phyloP scores from a whole-genome alignment of 2,329 filamentous ascomycete species.

The Cryphonectria japonica region DNA sequence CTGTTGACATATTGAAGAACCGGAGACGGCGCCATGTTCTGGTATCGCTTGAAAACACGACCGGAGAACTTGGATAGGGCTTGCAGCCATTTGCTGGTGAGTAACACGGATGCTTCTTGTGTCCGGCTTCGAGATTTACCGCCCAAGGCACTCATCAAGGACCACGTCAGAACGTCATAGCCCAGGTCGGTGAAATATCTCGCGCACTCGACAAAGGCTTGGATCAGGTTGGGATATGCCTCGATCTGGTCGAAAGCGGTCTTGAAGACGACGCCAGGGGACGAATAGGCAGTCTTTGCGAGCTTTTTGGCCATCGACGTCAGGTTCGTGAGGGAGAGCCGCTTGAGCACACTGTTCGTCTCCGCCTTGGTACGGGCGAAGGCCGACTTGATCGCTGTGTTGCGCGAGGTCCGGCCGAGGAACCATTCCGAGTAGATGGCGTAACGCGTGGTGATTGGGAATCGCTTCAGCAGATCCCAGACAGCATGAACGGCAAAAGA shows the following conservation, averaged over 20 bases:
- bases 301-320: slow-evolving; percentile 83
- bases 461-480: slow-evolving; percentile 80
- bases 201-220: slow-evolving; percentile 91
- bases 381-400: slow-evolving; percentile 76
- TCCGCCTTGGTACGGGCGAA: slow-evolving; percentile 78
- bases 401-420: slow-evolving; percentile 73
- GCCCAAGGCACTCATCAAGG: slow-evolving; percentile 74
- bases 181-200: slow-evolving; percentile 91
- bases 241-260: slow-evolving; percentile 90
- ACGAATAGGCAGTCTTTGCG: slow-evolving; percentile 89
- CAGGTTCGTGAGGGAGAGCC: slow-evolving; percentile 85
- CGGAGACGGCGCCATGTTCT: slow-evolving; percentile 79
- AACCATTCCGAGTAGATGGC: slow-evolving; percentile 95
- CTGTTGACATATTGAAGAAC: slow-evolving; percentile 88
- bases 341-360: slow-evolving; percentile 84
- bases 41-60: slow-evolving; percentile 84
- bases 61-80: slow-evolving; percentile 90
- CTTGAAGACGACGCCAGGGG: slow-evolving; percentile 88
- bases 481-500: slow-evolving; percentile 83
- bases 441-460: slow-evolving; percentile 77
- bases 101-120: slow-evolving; percentile 64
- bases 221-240: slow-evolving; percentile 91
- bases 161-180: slow-evolving; percentile 93
- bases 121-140: slow-evolving; percentile 66
- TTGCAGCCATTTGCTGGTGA: slow-evolving; percentile 91